phyloP scores from a whole-genome alignment of 306 rosid species.

The Cicer judaicum region DNA sequence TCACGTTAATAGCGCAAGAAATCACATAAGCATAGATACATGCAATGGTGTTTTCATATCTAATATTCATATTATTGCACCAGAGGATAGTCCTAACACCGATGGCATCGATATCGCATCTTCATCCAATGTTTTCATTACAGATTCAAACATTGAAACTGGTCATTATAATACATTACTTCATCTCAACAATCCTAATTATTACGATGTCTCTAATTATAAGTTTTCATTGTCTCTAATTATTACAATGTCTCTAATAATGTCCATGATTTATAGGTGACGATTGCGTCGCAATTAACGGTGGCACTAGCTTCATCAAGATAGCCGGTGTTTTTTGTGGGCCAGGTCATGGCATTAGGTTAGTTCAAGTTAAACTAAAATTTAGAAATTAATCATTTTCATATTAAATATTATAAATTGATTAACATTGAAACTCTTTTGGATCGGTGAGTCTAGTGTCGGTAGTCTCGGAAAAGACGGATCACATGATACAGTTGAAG shows the following conservation, averaged over 20 bases:
- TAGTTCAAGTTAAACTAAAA: not conserved
- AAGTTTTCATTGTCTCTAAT: no score
- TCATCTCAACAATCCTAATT: no score
- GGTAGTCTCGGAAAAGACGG: constrained; percentile 59
- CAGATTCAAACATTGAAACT: no score
- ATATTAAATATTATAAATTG: not conserved
- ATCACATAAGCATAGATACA: constrained; percentile 42
- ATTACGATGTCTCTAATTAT: no score
- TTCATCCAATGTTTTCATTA: not conserved
- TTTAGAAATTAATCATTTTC: not conserved
- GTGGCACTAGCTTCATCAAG: constrained; percentile 50
- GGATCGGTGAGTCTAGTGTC: constrained; percentile 43
- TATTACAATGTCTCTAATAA: no score
- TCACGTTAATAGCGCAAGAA: constrained; percentile 43
- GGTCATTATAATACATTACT: no score
- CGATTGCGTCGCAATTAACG: constrained; percentile 59
- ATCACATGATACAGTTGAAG: constrained; percentile 45
- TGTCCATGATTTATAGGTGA: constrained; percentile 47
- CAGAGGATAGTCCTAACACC: constrained; percentile 60
- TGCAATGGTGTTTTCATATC: constrained; percentile 24
- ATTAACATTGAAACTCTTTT: not conserved
- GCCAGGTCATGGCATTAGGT: constrained; percentile 72
- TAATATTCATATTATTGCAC: constrained; percentile 49
- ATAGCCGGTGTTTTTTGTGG: constrained; percentile 52
- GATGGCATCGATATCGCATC: constrained; percentile 55